These are phyloP conservation scores for Fusarium keratoplasticum DNA, from an alignment of 2,329 filamentous ascomycete genomes.

Conservation along the genomic window DNA sequence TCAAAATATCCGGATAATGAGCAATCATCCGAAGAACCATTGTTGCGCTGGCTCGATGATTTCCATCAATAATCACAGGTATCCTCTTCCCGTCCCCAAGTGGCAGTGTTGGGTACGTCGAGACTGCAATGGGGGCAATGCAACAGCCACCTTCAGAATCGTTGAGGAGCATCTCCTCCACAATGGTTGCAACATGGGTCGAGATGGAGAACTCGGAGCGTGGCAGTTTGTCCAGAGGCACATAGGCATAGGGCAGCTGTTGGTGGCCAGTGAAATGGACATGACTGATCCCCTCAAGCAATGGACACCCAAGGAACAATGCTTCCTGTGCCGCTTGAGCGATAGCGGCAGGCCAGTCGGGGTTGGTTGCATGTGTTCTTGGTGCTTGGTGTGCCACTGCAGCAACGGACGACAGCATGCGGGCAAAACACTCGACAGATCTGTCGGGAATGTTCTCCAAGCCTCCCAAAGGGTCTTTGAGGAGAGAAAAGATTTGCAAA, in stretches of 20 bases:
- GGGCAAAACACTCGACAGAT: background rate
- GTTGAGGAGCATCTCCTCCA: background rate
- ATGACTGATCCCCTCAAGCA: background rate
- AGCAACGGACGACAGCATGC: background rate
- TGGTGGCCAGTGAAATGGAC: background rate
- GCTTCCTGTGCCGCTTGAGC: slow-evolving; percentile 1
- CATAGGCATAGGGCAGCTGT: background rate
- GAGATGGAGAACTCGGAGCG: background rate
- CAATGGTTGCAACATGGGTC: background rate
- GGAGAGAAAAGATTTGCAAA: background rate
- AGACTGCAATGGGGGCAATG: background rate
- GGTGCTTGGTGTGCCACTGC: background rate
- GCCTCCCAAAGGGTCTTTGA: background rate
- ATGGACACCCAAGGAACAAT: background rate
- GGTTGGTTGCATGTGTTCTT: background rate
- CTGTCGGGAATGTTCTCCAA: background rate
- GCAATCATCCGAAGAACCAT: background rate
- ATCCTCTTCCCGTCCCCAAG: background rate
- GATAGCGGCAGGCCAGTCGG: background rate
- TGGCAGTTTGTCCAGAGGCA: background rate
- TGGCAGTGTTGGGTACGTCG: background rate
- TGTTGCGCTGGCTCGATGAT: background rate
- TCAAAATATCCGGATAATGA: background rate
- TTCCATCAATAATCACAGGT: background rate
- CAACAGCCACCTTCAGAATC: background rate